Base-by-base conservation (phyloP, 1,139 yeast genomes). In the Pneumocystis sp. region DNA sequence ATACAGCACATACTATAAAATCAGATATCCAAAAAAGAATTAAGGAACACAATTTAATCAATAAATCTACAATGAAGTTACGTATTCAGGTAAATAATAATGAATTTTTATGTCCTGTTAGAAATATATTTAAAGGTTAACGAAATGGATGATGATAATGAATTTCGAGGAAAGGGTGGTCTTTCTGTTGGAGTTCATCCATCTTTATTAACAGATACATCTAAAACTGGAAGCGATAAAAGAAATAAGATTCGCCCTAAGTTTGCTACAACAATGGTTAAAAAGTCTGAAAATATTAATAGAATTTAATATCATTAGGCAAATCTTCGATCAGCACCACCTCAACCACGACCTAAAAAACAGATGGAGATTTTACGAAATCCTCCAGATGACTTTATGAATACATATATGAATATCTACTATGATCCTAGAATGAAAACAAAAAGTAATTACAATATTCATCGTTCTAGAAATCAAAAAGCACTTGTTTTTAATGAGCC, bases 321-420 rank as follows among this genome's bases (percentile, higher is more conserved):
- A 31, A 63, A 63, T 60, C 60, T 45, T n/a, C 50, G 60, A 37
- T 56, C 34, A 25, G 31, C 29, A 34, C 29, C 63, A n/a, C 35
- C 63, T 21, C 40, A 64, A 50, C 39, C 56, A 25, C 65, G 50
- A 35, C 42, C 44, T 21, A 66, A 57, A 25, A 65, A 65, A 39
- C 68, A 65, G 31, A 63, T 67, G 50, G 66, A 65, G 35, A 61
- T 68, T 21, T 64, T 68, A 7, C 63, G 64, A 17, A 69, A 68
- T 3, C 70, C 70, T 21, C 59, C 68, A 8, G 67, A 68, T 15
- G 69, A 65, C 21, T 68, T 65, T 31, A 63, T 65, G 25, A 67
- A 70, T 42, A 67, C 66, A 19, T 63, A 64, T 59, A 65, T 67
- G 60, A 87, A 87, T 71, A 93, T 93, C 0, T 87, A 86, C 71